Evolutionary conservation across 2,329 filamentous ascomycete genomes (phyloP).

Genomic region (Pseudogymnoascus pannorum): DNA sequence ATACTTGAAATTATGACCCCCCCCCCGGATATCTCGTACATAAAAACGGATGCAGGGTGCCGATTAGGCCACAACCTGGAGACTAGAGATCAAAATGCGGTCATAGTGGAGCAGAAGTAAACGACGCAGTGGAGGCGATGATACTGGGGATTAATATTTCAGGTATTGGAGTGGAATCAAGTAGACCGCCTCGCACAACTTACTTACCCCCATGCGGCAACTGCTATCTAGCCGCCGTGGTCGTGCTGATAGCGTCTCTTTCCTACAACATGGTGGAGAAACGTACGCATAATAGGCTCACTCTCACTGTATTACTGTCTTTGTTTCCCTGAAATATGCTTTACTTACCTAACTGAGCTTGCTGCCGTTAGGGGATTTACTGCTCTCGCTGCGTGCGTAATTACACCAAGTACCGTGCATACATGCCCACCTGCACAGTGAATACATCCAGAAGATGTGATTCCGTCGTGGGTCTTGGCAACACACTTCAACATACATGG

Average conservation of each 20-base stretch:
- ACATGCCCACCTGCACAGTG: background rate
- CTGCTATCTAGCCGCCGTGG: background rate
- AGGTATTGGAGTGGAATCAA: background rate
- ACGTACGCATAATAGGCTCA: background rate
- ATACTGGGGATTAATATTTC: background rate
- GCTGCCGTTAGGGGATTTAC: background rate
- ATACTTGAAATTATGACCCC: background rate
- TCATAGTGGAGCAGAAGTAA: background rate
- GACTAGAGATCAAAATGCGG: background rate
- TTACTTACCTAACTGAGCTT: background rate
- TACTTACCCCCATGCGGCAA: background rate
- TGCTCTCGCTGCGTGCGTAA: background rate
- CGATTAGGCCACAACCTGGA: background rate
- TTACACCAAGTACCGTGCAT: background rate
- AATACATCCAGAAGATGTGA: background rate
- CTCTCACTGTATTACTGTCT: background rate
- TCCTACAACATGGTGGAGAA: background rate
- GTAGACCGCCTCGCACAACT: background rate
- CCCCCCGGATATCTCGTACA: background rate
- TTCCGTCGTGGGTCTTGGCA: background rate
- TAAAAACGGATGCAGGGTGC: background rate
- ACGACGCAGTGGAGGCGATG: background rate
- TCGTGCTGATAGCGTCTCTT: slow-evolving; percentile 1
- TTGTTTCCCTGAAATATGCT: background rate
- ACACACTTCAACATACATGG: background rate